Conservation (phyloP, 1,284 basidiomycete species). For the Hymenochaete sp. region DNA sequence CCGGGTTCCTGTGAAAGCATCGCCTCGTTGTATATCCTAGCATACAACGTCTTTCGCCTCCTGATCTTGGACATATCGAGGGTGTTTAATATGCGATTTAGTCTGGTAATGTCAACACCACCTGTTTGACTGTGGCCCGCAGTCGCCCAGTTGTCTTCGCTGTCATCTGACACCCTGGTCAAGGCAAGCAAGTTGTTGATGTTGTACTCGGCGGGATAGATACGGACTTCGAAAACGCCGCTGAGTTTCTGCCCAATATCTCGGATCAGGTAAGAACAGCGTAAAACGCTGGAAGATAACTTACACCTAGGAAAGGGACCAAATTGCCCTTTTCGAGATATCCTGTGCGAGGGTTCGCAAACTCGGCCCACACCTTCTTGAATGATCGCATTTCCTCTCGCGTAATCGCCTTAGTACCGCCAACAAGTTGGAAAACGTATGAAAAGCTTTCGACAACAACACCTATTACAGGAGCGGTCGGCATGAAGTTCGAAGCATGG, state of each 20-base stretch:
- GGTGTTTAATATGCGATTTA: slow-evolving; percentile 48
- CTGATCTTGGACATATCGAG: slow-evolving; percentile 62
- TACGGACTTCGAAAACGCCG: slow-evolving; percentile 78
- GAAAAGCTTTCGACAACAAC: slow-evolving; percentile 96
- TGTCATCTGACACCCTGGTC: slow-evolving; percentile 17
- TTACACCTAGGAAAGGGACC: slow-evolving; percentile 74
- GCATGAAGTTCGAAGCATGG: not conserved
- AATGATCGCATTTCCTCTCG: slow-evolving; percentile 87
- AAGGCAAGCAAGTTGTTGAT: slow-evolving; percentile 47
- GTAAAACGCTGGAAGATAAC: slow-evolving; percentile 24
- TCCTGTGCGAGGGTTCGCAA: slow-evolving; percentile 72
- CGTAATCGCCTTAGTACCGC: slow-evolving; percentile 76
- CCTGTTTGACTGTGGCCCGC: slow-evolving; percentile 27
- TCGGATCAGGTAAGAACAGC: not conserved
- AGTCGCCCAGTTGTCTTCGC: slow-evolving; percentile 14
- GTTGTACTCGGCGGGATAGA: slow-evolving; percentile 67
- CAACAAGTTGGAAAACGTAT: slow-evolving; percentile 86
- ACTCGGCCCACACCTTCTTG: slow-evolving; percentile 91
- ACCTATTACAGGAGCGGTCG: slow-evolving; percentile 35
- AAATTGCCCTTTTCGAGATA: slow-evolving; percentile 69
- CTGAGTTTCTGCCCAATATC: slow-evolving; percentile 48
- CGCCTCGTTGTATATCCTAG: slow-evolving; percentile 80
- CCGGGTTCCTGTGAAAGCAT: slow-evolving; percentile 62
- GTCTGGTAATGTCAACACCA: slow-evolving; percentile 56
- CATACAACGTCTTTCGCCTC: slow-evolving; percentile 61